phyloP scores from a whole-genome alignment of 2,329 filamentous ascomycete genomes.

The Claviceps humidiphila region DNA sequence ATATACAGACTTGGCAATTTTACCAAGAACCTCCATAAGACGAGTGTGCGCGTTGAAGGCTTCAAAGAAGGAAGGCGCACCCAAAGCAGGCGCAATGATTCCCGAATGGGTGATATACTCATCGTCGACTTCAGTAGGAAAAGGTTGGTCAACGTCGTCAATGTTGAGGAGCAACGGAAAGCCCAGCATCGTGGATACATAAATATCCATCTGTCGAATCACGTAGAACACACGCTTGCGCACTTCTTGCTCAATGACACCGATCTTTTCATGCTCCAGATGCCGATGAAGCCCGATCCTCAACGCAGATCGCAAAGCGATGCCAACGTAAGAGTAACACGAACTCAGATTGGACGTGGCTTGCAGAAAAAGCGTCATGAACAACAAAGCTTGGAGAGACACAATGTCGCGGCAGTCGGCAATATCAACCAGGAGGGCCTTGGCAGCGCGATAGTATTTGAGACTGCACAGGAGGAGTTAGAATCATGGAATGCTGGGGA shows the following conservation, averaged over 20 bases:
- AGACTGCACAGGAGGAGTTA: constrained; percentile 32
- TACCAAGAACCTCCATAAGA: constrained; percentile 49
- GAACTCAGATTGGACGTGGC: constrained; percentile 65
- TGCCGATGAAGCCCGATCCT: constrained; percentile 68
- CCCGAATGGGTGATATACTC: constrained; percentile 49
- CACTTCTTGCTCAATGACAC: constrained; percentile 49
- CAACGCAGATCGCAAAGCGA: constrained; percentile 62
- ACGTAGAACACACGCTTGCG: constrained; percentile 54
- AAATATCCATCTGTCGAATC: constrained; percentile 57
- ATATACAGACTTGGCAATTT: constrained; percentile 53
- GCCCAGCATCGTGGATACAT: constrained; percentile 53
- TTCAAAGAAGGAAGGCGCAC: constrained; percentile 45
- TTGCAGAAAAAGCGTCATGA: constrained; percentile 72
- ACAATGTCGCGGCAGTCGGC: constrained; percentile 60
- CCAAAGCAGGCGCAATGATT: constrained; percentile 41
- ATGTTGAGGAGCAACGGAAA: constrained; percentile 50
- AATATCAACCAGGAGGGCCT: constrained; percentile 50
- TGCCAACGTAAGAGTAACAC: constrained; percentile 69
- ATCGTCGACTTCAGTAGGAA: constrained; percentile 53
- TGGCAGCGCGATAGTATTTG: constrained; percentile 60
- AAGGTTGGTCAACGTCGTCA: constrained; percentile 54
- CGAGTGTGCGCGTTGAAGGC: constrained; percentile 54
- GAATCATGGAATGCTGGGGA: constrained; percentile 7
- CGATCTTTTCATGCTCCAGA: constrained; percentile 48
- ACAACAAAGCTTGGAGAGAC: constrained; percentile 62